These are phyloP conservation scores for Bocquillonia castaneifolia DNA, from an alignment of 441 rosid species.

Conservation along the genomic window DNA sequence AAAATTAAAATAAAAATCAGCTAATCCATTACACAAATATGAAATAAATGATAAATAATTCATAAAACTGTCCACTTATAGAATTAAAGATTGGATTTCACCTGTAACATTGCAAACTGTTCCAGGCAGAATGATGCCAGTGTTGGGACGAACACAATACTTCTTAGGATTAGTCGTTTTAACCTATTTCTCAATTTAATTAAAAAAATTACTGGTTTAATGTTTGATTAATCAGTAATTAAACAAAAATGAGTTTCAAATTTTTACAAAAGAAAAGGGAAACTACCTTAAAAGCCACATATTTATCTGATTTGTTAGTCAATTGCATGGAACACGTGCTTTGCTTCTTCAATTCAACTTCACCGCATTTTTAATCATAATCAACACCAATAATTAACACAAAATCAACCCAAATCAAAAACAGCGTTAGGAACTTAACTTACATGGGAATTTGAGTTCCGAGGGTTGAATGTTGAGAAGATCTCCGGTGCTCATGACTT, in stretches of 20 bases:
- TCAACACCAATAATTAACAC: not conserved
- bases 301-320: conserved; percentile 62
- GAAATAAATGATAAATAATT: too few species aligned
- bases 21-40: not conserved
- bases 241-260: not conserved
- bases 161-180: conserved; percentile 84
- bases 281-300: conserved; percentile 75
- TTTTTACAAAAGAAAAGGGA: not conserved
- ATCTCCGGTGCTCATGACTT: conserved; percentile 51
- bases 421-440: conserved; percentile 29
- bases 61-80: too few species aligned
- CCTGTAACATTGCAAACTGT: conserved; percentile 61
- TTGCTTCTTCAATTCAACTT: conserved; percentile 88
- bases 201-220: too few species aligned
- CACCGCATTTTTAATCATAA: not conserved
- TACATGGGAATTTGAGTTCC: conserved; percentile 75
- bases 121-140: conserved; percentile 66
- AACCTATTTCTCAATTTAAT: conserved; percentile 43
- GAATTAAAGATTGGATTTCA: too few species aligned
- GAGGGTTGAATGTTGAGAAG: conserved; percentile 59
- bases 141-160: conserved; percentile 78
- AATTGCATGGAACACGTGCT: conserved; percentile 63
- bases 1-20: not conserved
- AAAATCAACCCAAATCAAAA: too few species aligned
- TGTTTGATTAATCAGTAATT: conserved; percentile 6